These are phyloP conservation scores for Suillus hirtellus DNA, from an alignment of 768 basidiomycete genomes.

Conservation along the genomic window DNA sequence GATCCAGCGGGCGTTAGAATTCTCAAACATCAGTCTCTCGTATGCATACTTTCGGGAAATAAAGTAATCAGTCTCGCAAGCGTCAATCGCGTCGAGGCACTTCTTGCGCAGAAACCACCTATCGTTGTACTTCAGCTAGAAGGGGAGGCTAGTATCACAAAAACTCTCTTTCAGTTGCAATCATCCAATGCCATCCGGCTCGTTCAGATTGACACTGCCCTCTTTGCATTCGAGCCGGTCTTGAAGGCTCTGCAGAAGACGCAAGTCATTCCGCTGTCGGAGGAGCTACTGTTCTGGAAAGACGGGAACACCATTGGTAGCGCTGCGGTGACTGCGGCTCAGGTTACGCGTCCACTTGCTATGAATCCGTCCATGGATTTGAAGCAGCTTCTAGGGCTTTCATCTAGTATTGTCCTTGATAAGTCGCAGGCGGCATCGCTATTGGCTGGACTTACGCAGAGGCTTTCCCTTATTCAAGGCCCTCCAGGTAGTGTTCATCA, in stretches of 20 bases:
- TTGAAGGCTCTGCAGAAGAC: constrained; percentile 55
- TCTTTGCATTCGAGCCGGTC: constrained; percentile 65
- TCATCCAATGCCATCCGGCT: constrained; percentile 39
- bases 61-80: constrained; percentile 54
- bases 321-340: constrained; percentile 11
- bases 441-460: constrained; percentile 54
- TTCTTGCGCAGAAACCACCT: constrained; percentile 48
- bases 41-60: constrained; percentile 50
- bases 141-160: constrained; percentile 38
- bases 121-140: constrained; percentile 55
- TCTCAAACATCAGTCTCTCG: constrained; percentile 54
- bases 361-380: constrained; percentile 42
- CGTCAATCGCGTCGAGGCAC: constrained; percentile 54
- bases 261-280: constrained; percentile 43
- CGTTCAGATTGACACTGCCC: constrained; percentile 58
- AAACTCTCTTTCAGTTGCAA: constrained; percentile 43
- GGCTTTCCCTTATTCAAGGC: constrained; percentile 65
- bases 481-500: constrained; percentile 56
- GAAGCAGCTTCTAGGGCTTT: constrained; percentile 35
- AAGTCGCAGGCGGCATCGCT: constrained; percentile 46
- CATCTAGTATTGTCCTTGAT: constrained; percentile 50
- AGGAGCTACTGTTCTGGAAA: constrained; percentile 59
- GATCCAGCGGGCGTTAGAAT: constrained; percentile 36
- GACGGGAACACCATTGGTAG: constrained; percentile 20
- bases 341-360: constrained; percentile 32